Conservation (phyloP, 108 stramenopile genomes). For the Cylindrotheca fusiformis region DNA sequence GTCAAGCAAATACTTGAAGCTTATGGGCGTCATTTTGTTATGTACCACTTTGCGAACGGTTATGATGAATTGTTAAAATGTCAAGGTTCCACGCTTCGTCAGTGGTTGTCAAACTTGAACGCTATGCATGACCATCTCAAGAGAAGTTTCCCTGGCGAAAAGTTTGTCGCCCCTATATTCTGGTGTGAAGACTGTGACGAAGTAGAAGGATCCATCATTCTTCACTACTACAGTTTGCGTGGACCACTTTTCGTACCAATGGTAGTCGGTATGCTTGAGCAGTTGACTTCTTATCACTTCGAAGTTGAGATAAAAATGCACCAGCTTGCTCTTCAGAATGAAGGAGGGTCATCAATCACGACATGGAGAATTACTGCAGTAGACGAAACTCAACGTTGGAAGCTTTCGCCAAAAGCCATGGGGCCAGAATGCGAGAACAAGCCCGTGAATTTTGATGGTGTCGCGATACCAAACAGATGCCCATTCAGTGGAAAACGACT, state of each 20-base stretch:
- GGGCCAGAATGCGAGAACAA: neutral
- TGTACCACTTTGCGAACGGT: constrained; percentile 28
- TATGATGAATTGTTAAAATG: constrained; percentile 42
- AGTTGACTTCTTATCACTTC: neutral
- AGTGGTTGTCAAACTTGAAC: constrained; percentile 43
- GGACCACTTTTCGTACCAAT: neutral
- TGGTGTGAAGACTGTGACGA: constrained; percentile 41
- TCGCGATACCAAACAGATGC: neutral
- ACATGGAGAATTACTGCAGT: neutral
- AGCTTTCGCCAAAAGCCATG: neutral
- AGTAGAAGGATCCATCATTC: neutral
- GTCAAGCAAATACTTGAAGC: constrained; percentile 35
- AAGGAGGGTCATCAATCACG: neutral
- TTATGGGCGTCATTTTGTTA: constrained; percentile 37
- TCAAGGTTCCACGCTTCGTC: constrained; percentile 33
- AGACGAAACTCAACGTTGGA: neutral
- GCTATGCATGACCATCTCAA: constrained; percentile 41
- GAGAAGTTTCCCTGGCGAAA: constrained; percentile 20
- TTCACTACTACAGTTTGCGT: neutral
- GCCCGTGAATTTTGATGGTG: neutral
- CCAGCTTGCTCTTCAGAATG: neutral
- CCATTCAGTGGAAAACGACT: neutral
- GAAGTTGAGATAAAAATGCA: neutral
- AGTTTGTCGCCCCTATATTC: constrained; percentile 33
- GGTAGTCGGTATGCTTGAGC: neutral